Percentiles rank a stretch among this genome's conserved stretches.
These are phyloP conservation scores for Sicyos edulis DNA, from an alignment of 306 rosid genomes.

Conservation along the genomic window DNA sequence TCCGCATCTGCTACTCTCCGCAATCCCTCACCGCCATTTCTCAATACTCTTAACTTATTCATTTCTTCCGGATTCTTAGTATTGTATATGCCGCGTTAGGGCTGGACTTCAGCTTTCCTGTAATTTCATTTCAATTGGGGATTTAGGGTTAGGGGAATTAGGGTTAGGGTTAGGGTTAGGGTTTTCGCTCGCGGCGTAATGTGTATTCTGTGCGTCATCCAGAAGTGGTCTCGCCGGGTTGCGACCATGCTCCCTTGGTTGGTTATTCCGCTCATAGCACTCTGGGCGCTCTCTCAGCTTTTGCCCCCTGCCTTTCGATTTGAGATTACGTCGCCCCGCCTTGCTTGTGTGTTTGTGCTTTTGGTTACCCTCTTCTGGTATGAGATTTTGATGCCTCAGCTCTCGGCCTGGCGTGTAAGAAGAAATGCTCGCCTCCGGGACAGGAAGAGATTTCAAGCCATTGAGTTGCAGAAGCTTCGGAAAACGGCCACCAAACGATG, in stretches of 20 bases:
- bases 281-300: constrained; percentile 98
- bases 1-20: constrained; percentile 18
- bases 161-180: constrained; percentile 58
- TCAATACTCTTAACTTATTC: constrained; percentile 26
- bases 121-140: constrained; percentile 33
- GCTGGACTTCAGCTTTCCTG: constrained; percentile 46
- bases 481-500: constrained; percentile 86
- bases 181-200: constrained; percentile 48
- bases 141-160: constrained; percentile 28
- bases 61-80: constrained; percentile 26
- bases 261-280: constrained; percentile 87
- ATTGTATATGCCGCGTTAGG: constrained; percentile 39
- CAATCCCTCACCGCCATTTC: constrained; percentile 20
- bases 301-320: constrained; percentile 94
- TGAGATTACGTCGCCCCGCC: constrained; percentile 88
- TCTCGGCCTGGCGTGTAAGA: constrained; percentile 83
- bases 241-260: constrained; percentile 99
- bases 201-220: constrained; percentile 99
- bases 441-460: constrained; percentile 80
- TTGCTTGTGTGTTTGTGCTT: constrained; percentile 90
- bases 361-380: constrained; percentile 96
- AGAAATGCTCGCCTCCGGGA: constrained; percentile 79
- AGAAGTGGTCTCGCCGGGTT: constrained; percentile 99
- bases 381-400: constrained; percentile 98
- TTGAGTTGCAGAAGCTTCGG: constrained; percentile 85